Percentiles rank a stretch among this genome's conserved stretches.
Evolutionary conservation across 768 basidiomycete species (phyloP).

Genomic region (Rubroboletus pulcherrimus): DNA sequence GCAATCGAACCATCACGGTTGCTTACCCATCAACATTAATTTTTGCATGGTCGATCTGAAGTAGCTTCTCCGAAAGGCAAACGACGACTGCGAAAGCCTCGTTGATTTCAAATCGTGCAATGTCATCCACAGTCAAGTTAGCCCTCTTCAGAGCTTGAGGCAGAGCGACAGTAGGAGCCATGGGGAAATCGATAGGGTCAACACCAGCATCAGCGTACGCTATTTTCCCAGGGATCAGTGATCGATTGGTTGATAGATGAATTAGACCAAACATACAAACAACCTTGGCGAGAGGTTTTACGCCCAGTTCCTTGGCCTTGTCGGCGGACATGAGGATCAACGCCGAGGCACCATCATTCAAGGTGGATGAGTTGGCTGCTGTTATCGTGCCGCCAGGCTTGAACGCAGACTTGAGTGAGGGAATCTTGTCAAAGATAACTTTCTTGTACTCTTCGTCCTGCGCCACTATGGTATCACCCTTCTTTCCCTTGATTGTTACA

Average conservation of each 20-base stretch:
- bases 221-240: slow-evolving; percentile 30
- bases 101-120: slow-evolving; percentile 93
- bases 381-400: slow-evolving; percentile 88
- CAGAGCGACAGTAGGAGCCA: slow-evolving; percentile 88
- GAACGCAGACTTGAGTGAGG: slow-evolving; percentile 85
- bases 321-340: slow-evolving; percentile 92
- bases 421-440: slow-evolving; percentile 91
- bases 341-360: slow-evolving; percentile 97
- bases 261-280: slow-evolving; percentile 60
- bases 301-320: slow-evolving; percentile 85
- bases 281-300: slow-evolving; percentile 92
- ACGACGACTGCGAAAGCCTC: slow-evolving; percentile 97
- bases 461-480: slow-evolving; percentile 81
- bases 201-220: slow-evolving; percentile 97
- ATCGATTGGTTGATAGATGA: background rate
- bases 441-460: slow-evolving; percentile 99
- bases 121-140: slow-evolving; percentile 76
- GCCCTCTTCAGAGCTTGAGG: slow-evolving; percentile 87
- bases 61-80: slow-evolving; percentile 83
- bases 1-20: background rate
- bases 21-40: slow-evolving; percentile 86
- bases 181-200: slow-evolving; percentile 95
- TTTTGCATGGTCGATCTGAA: slow-evolving; percentile 80
- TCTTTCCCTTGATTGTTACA: slow-evolving; percentile 88
- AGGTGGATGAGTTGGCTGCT: slow-evolving; percentile 90